Conservation (phyloP, 2,329 filamentous ascomycete species). For the Colletotrichum sojae region DNA sequence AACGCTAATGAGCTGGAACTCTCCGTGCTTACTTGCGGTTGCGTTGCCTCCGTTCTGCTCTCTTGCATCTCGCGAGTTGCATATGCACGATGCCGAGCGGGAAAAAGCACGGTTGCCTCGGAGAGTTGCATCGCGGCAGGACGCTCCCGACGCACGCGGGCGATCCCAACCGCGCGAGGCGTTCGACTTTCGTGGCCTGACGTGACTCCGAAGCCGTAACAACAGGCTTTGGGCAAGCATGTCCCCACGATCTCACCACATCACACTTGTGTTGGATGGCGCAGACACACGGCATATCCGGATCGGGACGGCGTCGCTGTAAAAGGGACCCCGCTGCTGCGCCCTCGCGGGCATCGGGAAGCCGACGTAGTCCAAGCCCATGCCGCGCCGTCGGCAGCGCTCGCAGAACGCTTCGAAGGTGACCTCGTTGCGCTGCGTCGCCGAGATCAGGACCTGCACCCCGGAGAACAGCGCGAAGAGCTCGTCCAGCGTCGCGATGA, state of each 20-base stretch:
- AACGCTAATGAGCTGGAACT: background rate
- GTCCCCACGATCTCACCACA: conserved; percentile 19
- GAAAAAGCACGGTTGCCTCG: background rate
- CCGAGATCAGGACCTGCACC: conserved; percentile 75
- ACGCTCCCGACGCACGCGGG: too few relatives aligned
- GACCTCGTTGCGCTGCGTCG: conserved; percentile 77
- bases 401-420: conserved; percentile 77
- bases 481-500: conserved; percentile 75
- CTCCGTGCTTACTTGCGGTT: background rate
- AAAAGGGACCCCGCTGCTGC: conserved; percentile 75
- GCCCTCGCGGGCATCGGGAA: conserved; percentile 56
- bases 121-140: background rate
- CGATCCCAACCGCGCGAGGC: background rate
- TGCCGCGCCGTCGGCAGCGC: conserved; percentile 66
- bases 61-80: conserved; percentile 6
- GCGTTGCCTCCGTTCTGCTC: conserved; percentile 1
- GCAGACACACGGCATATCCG: conserved; percentile 60
- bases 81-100: conserved; percentile 5
- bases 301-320: conserved; percentile 71
- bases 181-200: background rate
- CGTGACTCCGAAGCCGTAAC: background rate
- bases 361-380: conserved; percentile 58
- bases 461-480: conserved; percentile 70
- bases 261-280: conserved; percentile 18
- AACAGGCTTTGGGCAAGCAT: background rate